These are phyloP conservation scores for Rhizopogon rudus DNA, from an alignment of 768 basidiomycete genomes.

Conservation along the genomic window DNA sequence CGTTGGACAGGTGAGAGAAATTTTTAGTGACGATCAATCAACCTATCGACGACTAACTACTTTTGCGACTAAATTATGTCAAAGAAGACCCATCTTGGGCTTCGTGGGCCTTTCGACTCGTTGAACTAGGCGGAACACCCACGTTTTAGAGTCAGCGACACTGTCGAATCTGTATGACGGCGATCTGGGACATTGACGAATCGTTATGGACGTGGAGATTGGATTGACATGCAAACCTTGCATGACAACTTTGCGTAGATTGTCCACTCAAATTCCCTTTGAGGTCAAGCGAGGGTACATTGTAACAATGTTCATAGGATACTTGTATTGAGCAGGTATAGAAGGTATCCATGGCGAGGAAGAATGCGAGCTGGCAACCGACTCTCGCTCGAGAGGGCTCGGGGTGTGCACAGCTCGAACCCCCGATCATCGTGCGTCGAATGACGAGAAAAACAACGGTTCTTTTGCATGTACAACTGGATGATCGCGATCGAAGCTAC, in stretches of 20 bases:
- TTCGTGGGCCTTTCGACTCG: not conserved
- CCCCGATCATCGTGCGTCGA: slow-evolving; percentile 21
- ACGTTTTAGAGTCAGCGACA: slow-evolving; percentile 1
- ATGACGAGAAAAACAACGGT: slow-evolving; percentile 14
- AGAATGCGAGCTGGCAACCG: slow-evolving; percentile 8
- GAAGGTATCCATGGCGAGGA: slow-evolving; percentile 26
- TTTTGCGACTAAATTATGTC: slow-evolving; percentile 22
- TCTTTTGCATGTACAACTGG: slow-evolving; percentile 4
- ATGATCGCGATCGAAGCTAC: slow-evolving; percentile 20
- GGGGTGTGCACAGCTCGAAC: slow-evolving; percentile 15
- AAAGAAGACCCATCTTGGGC: slow-evolving; percentile 7
- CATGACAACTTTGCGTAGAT: not conserved
- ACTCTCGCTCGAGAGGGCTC: not conserved
- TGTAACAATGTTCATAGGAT: not conserved
- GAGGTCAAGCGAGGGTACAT: too few species aligned
- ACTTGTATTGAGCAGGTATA: not conserved
- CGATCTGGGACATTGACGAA: slow-evolving; percentile 5
- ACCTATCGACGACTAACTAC: slow-evolving; percentile 18
- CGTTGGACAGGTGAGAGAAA: slow-evolving; percentile 30
- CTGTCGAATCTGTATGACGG: not conserved
- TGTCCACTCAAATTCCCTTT: not conserved
- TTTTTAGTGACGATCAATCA: slow-evolving; percentile 16
- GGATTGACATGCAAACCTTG: not conserved
- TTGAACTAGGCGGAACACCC: not conserved
- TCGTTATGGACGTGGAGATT: not conserved